Evolutionary conservation across 1,284 basidiomycete species (phyloP).

Genomic region (Trametes polyzona): DNA sequence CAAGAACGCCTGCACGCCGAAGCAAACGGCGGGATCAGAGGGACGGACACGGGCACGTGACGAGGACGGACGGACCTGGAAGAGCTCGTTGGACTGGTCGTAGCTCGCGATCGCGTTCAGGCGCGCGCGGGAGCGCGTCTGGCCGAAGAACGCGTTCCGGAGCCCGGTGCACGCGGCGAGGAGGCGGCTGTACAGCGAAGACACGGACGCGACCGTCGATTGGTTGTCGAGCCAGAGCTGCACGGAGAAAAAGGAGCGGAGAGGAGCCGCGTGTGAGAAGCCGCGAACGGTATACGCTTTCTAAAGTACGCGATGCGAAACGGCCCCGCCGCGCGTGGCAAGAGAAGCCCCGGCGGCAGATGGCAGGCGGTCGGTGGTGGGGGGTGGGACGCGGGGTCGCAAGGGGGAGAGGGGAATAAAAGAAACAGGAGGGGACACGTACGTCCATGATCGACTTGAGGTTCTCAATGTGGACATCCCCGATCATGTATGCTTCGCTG

Average conservation of each 20-base stretch:
- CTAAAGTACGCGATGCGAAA: too few relatives aligned
- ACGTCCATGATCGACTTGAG: conserved; percentile 82
- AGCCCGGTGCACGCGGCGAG: conserved; percentile 71
- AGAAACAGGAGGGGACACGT: conserved; percentile 36
- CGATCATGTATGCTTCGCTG: conserved; percentile 89
- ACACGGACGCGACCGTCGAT: conserved; percentile 65
- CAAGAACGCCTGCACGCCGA: conserved; percentile 67
- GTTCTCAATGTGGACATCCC: conserved; percentile 75
- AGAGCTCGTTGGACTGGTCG: conserved; percentile 84
- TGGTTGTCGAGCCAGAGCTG: conserved; percentile 88
- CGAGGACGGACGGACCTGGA: conserved; percentile 52
- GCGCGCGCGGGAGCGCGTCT: conserved; percentile 76
- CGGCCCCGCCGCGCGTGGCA: too few relatives aligned
- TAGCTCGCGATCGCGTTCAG: conserved; percentile 89
- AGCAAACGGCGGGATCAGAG: not conserved
- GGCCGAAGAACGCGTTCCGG: conserved; percentile 82
- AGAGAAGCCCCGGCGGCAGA: too few relatives aligned
- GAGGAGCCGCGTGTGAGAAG: conserved; percentile 15
- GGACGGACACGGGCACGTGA: not conserved
- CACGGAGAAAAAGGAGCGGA: conserved; percentile 21
- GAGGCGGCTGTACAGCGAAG: conserved; percentile 66
- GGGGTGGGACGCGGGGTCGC: conserved; percentile 23
- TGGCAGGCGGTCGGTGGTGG: too few relatives aligned
- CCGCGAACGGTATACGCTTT: too few relatives aligned
- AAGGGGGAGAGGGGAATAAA: not conserved